Evolutionary conservation across 2,329 filamentous ascomycete species (phyloP).

Genomic region (Cladosporium sphaerospermum): DNA sequence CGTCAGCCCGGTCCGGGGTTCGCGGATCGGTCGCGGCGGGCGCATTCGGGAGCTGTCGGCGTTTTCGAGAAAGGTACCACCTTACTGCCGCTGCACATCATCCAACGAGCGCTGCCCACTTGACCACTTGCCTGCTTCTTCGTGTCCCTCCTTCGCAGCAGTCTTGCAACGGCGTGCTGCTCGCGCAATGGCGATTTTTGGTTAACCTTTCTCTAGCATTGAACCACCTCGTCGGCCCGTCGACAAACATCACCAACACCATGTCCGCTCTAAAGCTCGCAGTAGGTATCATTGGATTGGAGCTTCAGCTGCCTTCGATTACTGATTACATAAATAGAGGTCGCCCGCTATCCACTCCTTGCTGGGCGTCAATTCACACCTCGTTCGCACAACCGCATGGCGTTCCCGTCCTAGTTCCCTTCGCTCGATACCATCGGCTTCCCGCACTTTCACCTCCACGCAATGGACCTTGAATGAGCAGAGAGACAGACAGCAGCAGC

Average conservation of each 20-base stretch:
- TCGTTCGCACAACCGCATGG: conserved; percentile 30
- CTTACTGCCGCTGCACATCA: too few species aligned
- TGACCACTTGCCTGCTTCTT: neutral
- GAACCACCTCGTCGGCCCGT: conserved; percentile 2
- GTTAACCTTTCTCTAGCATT: conserved; percentile 9
- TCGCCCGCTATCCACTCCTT: conserved; percentile 27
- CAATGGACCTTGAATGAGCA: conserved; percentile 12
- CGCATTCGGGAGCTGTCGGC: too few species aligned
- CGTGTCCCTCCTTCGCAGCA: neutral
- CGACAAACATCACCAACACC: conserved; percentile 6
- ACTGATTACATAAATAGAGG: conserved; percentile 14
- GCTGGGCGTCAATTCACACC: conserved; percentile 28
- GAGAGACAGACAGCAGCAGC: conserved; percentile 11
- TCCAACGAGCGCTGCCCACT: neutral
- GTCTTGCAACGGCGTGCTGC: neutral
- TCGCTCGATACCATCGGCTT: conserved; percentile 14
- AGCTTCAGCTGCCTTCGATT: neutral
- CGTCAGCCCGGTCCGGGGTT: too few species aligned
- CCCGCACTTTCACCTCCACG: conserved; percentile 16
- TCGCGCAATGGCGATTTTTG: conserved; percentile 5
- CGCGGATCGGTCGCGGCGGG: too few species aligned
- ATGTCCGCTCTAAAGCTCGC: conserved; percentile 24
- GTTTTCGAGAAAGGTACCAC: too few species aligned
- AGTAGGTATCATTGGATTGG: conserved; percentile 16
- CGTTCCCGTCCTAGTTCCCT: conserved; percentile 25